Evolutionary conservation across 2,329 filamentous ascomycete genomes (phyloP).

Genomic region (Dothiorella sarmentorum): DNA sequence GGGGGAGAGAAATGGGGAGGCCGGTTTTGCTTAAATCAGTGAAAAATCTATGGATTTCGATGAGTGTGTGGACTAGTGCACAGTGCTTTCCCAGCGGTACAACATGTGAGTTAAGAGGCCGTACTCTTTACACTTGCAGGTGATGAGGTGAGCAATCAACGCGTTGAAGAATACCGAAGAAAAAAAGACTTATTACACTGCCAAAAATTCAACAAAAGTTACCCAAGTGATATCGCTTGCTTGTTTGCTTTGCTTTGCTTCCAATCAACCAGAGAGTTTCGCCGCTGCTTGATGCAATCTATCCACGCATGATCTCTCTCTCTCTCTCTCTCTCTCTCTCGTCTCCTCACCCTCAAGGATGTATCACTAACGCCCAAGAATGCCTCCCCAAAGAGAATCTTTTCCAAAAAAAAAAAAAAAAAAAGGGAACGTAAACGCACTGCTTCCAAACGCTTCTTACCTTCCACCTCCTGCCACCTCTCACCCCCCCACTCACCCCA

Average conservation of each 20-base stretch:
- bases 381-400: not conserved
- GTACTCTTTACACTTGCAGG: too few species aligned
- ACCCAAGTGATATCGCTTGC: not conserved
- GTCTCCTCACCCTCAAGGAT: not conserved
- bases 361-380: slow-evolving; percentile 8
- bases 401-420: too few species aligned
- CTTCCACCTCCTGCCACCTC: too few species aligned
- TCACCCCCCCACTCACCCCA: too few species aligned
- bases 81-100: too few species aligned
- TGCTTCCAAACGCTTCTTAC: too few species aligned
- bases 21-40: not conserved
- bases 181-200: not conserved
- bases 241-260: not conserved
- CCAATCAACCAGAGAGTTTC: too few species aligned
- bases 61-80: not conserved
- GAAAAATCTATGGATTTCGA: not conserved
- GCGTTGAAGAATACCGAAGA: not conserved
- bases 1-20: not conserved
- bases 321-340: not conserved
- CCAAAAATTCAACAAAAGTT: not conserved
- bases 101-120: too few species aligned
- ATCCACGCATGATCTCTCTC: too few species aligned
- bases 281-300: too few species aligned
- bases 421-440: too few species aligned
- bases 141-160: too few species aligned